Conservation (phyloP, 257 asterid genomes). For the Parsonsia alboflavescens region DNA sequence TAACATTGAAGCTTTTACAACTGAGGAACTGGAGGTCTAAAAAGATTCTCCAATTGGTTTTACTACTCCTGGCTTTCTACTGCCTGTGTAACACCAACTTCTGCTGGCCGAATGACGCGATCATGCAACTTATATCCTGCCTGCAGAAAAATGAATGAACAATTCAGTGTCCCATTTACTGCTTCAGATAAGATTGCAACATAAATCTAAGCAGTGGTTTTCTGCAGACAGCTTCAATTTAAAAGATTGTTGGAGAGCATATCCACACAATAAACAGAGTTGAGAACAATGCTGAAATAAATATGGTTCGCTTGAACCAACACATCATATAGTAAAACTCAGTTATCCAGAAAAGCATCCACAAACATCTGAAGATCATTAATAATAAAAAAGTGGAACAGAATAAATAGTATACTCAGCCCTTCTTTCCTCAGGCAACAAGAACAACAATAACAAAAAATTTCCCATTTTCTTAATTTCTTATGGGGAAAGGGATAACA, state of each 20-base stretch:
- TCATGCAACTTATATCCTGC: constrained; percentile 69
- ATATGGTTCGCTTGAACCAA: background rate
- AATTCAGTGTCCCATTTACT: background rate
- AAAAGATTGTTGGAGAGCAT: background rate
- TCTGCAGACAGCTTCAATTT: background rate
- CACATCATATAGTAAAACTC: background rate
- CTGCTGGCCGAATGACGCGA: constrained; percentile 82
- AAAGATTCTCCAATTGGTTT: background rate
- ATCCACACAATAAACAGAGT: background rate
- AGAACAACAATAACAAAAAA: background rate
- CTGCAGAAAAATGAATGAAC: constrained; percentile 29
- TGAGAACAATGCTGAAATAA: background rate
- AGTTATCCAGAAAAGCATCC: background rate
- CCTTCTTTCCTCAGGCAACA: background rate
- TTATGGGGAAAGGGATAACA: background rate
- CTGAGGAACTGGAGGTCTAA: background rate
- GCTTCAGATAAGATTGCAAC: background rate
- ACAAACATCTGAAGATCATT: background rate
- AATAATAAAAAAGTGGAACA: background rate
- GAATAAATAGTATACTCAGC: background rate
- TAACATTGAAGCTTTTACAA: background rate
- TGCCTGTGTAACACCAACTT: constrained; percentile 72
- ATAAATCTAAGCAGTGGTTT: background rate
- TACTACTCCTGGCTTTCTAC: constrained; percentile 29
- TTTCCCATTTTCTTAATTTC: background rate